A percentile compares a stretch with the other conserved stretches of the same genome.
Evolutionary conservation across 441 rosid species (phyloP).

Genomic region (Codiaeum variegatum): DNA sequence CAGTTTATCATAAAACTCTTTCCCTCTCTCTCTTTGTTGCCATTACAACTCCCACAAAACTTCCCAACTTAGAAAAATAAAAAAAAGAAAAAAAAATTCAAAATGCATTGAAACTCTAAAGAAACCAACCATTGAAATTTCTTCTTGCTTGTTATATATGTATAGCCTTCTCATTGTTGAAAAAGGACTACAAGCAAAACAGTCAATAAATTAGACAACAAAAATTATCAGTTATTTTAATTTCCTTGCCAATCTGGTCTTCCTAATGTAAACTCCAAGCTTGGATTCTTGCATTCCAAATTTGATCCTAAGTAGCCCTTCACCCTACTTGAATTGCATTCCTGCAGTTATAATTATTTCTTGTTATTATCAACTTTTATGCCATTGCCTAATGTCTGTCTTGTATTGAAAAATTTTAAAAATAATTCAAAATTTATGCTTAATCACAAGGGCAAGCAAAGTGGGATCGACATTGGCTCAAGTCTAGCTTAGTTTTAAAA

Average conservation of each 20-base stretch:
- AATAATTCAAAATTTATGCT: too few relatives aligned
- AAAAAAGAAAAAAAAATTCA: neutral
- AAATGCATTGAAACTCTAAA: neutral
- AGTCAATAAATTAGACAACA: neutral
- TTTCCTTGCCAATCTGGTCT: conserved; percentile 71
- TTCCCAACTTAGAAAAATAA: too few relatives aligned
- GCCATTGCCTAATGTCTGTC: too few relatives aligned
- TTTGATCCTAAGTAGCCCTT: conserved; percentile 27
- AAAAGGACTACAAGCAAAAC: neutral
- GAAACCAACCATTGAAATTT: neutral
- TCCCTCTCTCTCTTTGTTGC: neutral
- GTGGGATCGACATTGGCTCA: too few relatives aligned
- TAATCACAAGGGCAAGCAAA: too few relatives aligned
- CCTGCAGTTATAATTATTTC: conserved; percentile 28
- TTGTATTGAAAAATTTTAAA: too few relatives aligned
- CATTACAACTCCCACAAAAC: neutral
- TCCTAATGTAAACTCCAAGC: conserved; percentile 76
- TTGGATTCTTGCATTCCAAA: conserved; percentile 47
- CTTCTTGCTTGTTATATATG: conserved; percentile 6
- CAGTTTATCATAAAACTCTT: neutral
- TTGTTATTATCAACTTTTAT: neutral
- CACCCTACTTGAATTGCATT: conserved; percentile 24
- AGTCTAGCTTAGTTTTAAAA: too few relatives aligned
- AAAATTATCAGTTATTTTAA: conserved; percentile 29
- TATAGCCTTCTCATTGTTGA: conserved; percentile 18